Conservation (phyloP, 2,329 filamentous ascomycete species). For the Ophiocordyceps polyrhachis-furcata region DNA sequence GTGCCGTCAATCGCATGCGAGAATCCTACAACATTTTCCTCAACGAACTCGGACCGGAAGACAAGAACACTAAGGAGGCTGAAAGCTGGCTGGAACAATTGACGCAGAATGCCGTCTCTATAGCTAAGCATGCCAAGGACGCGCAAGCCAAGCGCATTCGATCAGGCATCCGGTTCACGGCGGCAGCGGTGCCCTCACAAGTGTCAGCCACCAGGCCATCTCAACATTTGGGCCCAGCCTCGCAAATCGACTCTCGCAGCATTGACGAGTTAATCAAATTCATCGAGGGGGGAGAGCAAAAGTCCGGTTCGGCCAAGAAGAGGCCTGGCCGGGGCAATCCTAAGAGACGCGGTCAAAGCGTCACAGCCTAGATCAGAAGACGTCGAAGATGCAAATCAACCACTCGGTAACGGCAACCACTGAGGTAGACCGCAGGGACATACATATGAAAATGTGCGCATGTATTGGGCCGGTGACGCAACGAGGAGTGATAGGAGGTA, state of each 20-base stretch:
- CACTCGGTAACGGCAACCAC: too few species aligned
- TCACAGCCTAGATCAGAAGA: background rate
- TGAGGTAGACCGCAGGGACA: too few species aligned
- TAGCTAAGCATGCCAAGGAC: slow-evolving; percentile 87
- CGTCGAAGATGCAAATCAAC: too few species aligned
- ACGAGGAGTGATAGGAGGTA: background rate
- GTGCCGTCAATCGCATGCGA: slow-evolving; percentile 80
- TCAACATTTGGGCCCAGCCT: slow-evolving; percentile 10
- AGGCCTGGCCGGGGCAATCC: slow-evolving; percentile 33
- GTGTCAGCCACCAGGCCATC: slow-evolving; percentile 12
- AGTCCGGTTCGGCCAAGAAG: slow-evolving; percentile 36
- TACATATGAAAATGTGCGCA: background rate
- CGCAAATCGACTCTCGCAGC: slow-evolving; percentile 52
- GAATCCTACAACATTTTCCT: slow-evolving; percentile 96
- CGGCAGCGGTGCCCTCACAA: slow-evolving; percentile 10
- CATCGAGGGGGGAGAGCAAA: slow-evolving; percentile 59
- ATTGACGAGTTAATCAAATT: slow-evolving; percentile 89
- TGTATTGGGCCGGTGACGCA: background rate
- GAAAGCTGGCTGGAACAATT: slow-evolving; percentile 93
- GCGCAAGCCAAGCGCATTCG: slow-evolving; percentile 56
- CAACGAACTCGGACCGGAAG: slow-evolving; percentile 64
- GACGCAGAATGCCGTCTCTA: slow-evolving; percentile 83
- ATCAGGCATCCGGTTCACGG: slow-evolving; percentile 48
- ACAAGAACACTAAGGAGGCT: slow-evolving; percentile 96
- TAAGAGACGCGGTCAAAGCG: slow-evolving; percentile 27